These are phyloP conservation scores for Oehlia diaphana DNA, from an alignment of 192 early-diverging fungal genomes.

Conservation along the genomic window DNA sequence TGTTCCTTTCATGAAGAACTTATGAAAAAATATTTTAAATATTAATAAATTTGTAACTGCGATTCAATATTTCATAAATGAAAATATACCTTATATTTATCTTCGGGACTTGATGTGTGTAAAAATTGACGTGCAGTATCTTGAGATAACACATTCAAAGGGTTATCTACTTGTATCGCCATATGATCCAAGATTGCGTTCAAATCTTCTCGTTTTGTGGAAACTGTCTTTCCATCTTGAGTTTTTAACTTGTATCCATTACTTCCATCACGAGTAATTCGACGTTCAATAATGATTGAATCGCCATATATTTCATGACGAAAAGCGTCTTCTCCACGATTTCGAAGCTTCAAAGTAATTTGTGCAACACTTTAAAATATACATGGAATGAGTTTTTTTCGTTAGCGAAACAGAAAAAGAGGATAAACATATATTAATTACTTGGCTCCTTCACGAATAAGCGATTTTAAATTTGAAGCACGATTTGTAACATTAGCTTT, in stretches of 20 bases:
- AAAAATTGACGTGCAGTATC: conserved; percentile 92
- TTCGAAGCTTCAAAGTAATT: conserved; percentile 75
- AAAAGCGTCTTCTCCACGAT: conserved; percentile 84
- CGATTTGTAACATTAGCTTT: conserved; percentile 88
- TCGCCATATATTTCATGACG: conserved; percentile 79
- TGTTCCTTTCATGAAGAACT: conserved; percentile 88
- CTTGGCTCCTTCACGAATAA: conserved; percentile 82
- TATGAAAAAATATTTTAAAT: neutral
- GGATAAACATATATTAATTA: neutral
- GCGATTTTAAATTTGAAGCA: conserved; percentile 67
- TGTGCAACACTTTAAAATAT: conserved; percentile 47
- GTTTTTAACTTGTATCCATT: conserved; percentile 81
- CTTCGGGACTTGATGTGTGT: conserved; percentile 72
- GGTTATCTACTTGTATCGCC: conserved; percentile 91
- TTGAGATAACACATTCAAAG: conserved; percentile 90
- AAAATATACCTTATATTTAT: conserved; percentile 75
- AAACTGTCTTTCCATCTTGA: conserved; percentile 61
- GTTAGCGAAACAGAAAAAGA: neutral
- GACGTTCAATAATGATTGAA: conserved; percentile 80
- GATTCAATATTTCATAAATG: neutral
- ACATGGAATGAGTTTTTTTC: neutral
- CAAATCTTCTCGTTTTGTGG: conserved; percentile 83
- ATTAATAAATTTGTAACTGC: neutral
- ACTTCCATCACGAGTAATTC: conserved; percentile 59
- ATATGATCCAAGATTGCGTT: conserved; percentile 82